Conservation (phyloP, 1,139 yeast species). For the Casaregolazyma suthepensis region DNA sequence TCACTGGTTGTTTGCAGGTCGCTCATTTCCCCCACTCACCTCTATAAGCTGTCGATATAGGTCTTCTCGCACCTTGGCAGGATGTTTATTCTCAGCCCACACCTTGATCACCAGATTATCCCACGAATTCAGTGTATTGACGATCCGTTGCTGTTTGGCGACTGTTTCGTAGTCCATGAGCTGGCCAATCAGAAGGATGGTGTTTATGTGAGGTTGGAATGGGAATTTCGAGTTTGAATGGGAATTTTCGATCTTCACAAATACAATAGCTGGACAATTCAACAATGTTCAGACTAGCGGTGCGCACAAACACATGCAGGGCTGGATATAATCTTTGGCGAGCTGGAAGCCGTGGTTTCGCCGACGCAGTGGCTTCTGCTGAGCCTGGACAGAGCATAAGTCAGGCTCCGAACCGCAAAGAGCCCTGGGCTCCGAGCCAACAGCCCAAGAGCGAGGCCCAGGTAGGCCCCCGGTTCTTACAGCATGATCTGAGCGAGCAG, state of each 20-base stretch:
- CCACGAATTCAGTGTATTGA: conserved; percentile 17
- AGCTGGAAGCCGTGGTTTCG: background rate
- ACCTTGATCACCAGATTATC: conserved; percentile 16
- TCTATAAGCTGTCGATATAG: conserved; percentile 9
- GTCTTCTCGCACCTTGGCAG: conserved; percentile 15
- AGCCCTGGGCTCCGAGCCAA: conserved; percentile 70
- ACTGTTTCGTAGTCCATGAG: conserved; percentile 19
- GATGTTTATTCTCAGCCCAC: conserved; percentile 10
- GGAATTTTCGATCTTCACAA: background rate
- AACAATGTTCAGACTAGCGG: conserved; percentile 2
- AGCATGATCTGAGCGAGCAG: conserved; percentile 57
- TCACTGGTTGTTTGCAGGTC: conserved; percentile 1
- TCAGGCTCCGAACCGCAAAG: conserved; percentile 73
- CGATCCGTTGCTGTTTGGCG: conserved; percentile 14
- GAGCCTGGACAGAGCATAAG: background rate
- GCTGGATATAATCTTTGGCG: background rate
- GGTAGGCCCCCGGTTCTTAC: conserved; percentile 65
- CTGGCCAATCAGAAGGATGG: background rate
- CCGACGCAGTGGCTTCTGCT: conserved; percentile 1
- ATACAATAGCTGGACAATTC: background rate
- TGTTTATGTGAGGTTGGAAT: background rate
- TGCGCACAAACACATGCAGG: background rate
- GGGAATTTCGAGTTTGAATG: too few species aligned
- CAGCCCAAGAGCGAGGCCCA: conserved; percentile 54
- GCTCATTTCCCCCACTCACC: background rate